Evolutionary conservation across 306 rosid species (phyloP), one percentile per base, ranked within the genome.

Genomic region (Dalbergia oliveri): DNA sequence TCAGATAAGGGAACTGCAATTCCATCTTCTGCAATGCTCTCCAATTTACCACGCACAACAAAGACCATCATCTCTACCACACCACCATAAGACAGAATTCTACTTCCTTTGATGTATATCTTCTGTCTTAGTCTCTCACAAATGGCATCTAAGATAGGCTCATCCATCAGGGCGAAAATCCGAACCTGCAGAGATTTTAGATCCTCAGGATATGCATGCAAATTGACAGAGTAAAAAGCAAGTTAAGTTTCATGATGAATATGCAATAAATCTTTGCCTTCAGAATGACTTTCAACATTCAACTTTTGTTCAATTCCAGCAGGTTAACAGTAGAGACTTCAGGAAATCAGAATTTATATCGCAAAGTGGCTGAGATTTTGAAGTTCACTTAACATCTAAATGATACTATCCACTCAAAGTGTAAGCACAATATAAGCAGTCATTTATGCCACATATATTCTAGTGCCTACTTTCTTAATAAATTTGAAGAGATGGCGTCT

Each of bases 81-180:
- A 66, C 94, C 88, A 64, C 94, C 97, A 0, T 34, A 63, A 57
- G 54, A 56, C 76, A 94, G 69, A 72, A 90, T 82, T 76, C 57
- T 87, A 88, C 98, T 90, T 77, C 89, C 97, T 76, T 84, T 78
- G 60, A 94, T 92, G 79, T 94, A 94, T 19, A 91, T 92, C 76
- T 84, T 92, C 13, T 89, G 98, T 73, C 86, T 88, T 66, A 94
- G 80, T 82, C 78, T 94, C 86, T 85, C 93, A 44, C 97, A 86
- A 35, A 94, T 86, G 11, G 83, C 92, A 78, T 94, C 98, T 74
- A 92, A 83, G 81, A 94, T 87, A 10, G 91, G 92, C 2, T 89
- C 93, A 47, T 92, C 97, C 94, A 94, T 88, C 72, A 89, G 74
- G 37, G 94, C 68, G 71, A 94, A 94, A 56, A 94, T 90, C 67